phyloP scores from a whole-genome alignment of 1,284 basidiomycete genomes.

The Rhodotorula sp. region DNA sequence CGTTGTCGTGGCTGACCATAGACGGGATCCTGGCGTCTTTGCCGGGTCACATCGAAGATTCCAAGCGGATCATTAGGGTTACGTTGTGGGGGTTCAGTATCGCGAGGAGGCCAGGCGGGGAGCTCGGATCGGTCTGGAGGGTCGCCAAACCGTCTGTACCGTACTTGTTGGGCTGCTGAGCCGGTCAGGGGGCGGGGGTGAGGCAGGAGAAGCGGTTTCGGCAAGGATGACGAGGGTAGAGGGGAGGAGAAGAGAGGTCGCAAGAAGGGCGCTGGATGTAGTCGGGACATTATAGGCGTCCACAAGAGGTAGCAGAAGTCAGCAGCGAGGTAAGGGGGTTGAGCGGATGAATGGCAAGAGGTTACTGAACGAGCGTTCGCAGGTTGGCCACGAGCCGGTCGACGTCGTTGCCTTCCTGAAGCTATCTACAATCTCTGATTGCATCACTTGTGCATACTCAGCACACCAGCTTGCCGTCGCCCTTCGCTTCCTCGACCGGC shows the following conservation, averaged over 20 bases:
- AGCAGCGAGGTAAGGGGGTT: neutral
- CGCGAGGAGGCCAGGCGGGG: neutral
- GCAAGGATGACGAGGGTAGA: neutral
- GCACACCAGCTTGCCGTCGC: constrained; percentile 36
- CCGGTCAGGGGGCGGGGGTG: neutral
- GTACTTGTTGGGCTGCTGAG: neutral
- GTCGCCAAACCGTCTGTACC: neutral
- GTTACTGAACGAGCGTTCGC: too few relatives aligned
- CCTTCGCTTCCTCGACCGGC: constrained; percentile 16
- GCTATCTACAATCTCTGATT: neutral
- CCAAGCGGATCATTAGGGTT: neutral
- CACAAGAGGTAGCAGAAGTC: too few relatives aligned
- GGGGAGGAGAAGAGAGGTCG: neutral
- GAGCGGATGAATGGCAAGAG: neutral
- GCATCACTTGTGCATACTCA: neutral
- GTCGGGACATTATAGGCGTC: neutral
- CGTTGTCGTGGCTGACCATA: neutral
- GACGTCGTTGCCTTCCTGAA: neutral
- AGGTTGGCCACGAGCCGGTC: too few relatives aligned
- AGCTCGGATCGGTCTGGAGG: neutral
- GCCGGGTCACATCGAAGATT: neutral
- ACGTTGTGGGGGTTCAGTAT: neutral
- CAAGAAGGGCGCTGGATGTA: neutral
- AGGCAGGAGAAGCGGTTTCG: neutral
- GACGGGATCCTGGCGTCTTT: neutral